Evolutionary conservation across 768 basidiomycete genomes (phyloP), one percentile per base, ranked within the genome.

Genomic region (Podaxis pistillaris): DNA sequence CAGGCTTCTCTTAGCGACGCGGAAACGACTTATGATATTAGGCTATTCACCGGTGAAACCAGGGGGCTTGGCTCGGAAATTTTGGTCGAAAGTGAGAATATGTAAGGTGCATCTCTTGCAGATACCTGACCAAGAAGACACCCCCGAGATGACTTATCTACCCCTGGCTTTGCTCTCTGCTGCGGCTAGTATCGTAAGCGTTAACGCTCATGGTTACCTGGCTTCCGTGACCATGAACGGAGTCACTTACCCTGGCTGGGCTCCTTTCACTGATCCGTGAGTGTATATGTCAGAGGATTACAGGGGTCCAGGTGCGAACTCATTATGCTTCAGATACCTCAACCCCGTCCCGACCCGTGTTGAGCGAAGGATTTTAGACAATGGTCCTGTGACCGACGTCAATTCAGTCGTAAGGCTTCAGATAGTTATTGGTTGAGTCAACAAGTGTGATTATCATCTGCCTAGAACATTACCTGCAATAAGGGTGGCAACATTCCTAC

Each of bases 401-500:
- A 58, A 54, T 28, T 52, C 50, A 24, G 9, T 15, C 26, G 51
- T 26, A 30, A 52, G 26, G 28, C 8, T 3, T 4, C 9, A 50
- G 5, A 1, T 8, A 17, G 9, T 50, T 52, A 15, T 33, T 33
- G 9, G 5, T 52, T 12, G 26, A 15, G 28, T 15, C 51, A 28
- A 11, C 15, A 15, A 26, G 51, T 11, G 8, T 11, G 8, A 9
- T 52, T 4, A 15, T 13, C 13, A 17, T 8, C 51, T 4, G 7
- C 2, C 5, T 19, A 55, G 33, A 59, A 64, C 52, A 65, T 68
- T 50, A 68, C 67, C 33, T 70, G 69, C 59, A 66, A 66, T 44
- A 61, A 68, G 51, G 69, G 69, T 37, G 69, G 69, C 37, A 69
- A 69, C 44, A 59, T 64, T 13, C 67, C 67, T 17, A 67, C 65